Base-by-base conservation (phyloP, 2,329 filamentous ascomycete genomes). In the Dactylonectria macrodidyma region DNA sequence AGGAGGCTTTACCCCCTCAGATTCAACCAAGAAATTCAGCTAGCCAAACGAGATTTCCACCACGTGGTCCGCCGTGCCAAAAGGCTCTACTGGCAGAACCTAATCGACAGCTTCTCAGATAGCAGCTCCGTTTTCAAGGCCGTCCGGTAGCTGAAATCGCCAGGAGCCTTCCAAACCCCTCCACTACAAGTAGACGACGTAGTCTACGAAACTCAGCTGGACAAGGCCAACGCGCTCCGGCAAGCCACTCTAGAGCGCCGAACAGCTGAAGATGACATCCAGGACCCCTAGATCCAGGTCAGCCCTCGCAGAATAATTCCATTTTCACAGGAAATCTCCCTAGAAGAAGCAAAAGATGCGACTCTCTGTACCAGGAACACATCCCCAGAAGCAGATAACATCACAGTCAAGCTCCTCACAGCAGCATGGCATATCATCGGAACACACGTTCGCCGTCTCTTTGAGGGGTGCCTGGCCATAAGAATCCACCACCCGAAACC, bases 381-480 rank as follows among this genome's bases (percentile, higher is more conserved):
- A 22, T 71, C 71, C 2, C 73, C 69, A 33, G 70, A 69, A 38
- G 57, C 61, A 8, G 71, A 76, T 44, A 65, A 68, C 14, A 73
- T 73, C 44, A 73, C 67, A 16, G 68, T 72, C 16, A 63, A 70
- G 30, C 66, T 73, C 30, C 66, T 75, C 14, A 52, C 16, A 14
- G 54, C 55, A 10, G 59, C 33, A 26, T 66, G 51, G 67, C 60
- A 60, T 41, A 56, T 64, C 30, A n/a, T n/a, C n/a, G 59, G 63
- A 8, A 51, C 50, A 12, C 41, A 64, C 56, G 41, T 72, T 24
- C 47, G 47, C 16, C 38, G 48, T 12, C 64, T 76, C 8, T 75
- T 68, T 59, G n/a, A 68, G 48, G 57, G 60, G n/a, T 72, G 63
- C 57, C 66, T 75, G 2, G n/a, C 36, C 11, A 55, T 70, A 26